A percentile compares a stretch with the other conserved stretches of the same genome.
Conservation (phyloP, 192 early-diverging fungal genomes). For the Coemansia aciculifera region DNA sequence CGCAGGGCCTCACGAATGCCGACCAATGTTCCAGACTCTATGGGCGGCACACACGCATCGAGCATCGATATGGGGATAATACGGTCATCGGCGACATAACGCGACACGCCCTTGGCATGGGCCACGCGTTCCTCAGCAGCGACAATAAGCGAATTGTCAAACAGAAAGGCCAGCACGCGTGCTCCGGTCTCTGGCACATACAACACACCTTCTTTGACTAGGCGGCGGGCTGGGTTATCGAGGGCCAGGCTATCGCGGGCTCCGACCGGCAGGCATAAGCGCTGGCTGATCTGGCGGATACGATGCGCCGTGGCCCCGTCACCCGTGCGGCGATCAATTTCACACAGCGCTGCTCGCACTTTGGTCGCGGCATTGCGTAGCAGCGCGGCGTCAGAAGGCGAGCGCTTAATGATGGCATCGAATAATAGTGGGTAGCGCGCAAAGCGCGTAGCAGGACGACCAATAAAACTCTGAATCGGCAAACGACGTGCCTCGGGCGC, state of each 20-base stretch:
- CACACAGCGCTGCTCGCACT: conserved; percentile 34
- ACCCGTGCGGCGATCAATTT: conserved; percentile 47
- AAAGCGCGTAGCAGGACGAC: conserved; percentile 81
- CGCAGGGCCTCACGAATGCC: conserved; percentile 39
- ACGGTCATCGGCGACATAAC: conserved; percentile 46
- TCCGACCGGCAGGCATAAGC: conserved; percentile 31
- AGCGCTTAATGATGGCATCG: conserved; percentile 72
- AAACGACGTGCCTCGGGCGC: conserved; percentile 74
- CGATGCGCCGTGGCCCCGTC: conserved; percentile 37
- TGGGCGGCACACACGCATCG: conserved; percentile 27
- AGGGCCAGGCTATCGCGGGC: conserved; percentile 51
- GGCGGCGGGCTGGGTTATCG: conserved; percentile 31
- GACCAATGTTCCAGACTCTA: conserved; percentile 25
- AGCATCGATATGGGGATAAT: conserved; percentile 55
- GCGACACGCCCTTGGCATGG: conserved; percentile 40
- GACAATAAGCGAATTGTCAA: conserved; percentile 54
- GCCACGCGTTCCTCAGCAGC: conserved; percentile 40
- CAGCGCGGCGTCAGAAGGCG: conserved; percentile 61
- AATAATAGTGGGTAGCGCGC: conserved; percentile 86
- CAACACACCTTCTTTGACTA: conserved; percentile 45
- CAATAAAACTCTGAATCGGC: conserved; percentile 85
- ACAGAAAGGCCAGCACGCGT: conserved; percentile 50
- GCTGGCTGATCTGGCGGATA: conserved; percentile 49
- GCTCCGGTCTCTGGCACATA: conserved; percentile 15
- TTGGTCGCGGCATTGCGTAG: conserved; percentile 30